Base-by-base conservation (phyloP, 2,329 filamentous ascomycete species). In the Fusarium oligoseptatum region DNA sequence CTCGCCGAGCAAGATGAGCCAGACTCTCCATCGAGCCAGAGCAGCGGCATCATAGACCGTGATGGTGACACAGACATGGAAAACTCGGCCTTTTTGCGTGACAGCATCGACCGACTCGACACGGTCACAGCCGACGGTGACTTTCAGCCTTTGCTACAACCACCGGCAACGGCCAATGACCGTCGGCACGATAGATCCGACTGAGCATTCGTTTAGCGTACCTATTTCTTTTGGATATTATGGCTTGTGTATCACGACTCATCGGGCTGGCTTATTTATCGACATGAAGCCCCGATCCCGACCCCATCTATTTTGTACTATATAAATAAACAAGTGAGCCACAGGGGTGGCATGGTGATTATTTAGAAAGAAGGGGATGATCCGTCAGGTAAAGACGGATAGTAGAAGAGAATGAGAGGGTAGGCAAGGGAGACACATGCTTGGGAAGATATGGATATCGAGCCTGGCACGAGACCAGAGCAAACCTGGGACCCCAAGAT, bases 21-120 rank as follows among this genome's bases (percentile, higher is more conserved):
- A 20, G 73, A 68, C 10, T 82, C 80, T 17, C 82, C 82, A 48
- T 68, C 8, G 80, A 85, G 82, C 72, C 82, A 82, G 9, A 85
- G 81, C 68, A 83, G 77, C 29, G 86, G 84, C 74, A 84, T 86
- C 45, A 76, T 80, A 15, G 87, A 87, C 27, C 84, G 83, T 37
- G 84, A 84, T 34, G 84, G 83, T 8, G 83, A 84, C 5, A 83
- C 82, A 29, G 81, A 84, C 14, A 87, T 87, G 66, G 87, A 90
- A 50, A 80, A 80, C 8, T 83, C 83, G 2, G 86, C 85, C 1
- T 80, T 90, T 32, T 80, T 90, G 45, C 82, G 82, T 14, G 82
- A 83, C 11, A 83, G 82, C 58, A 76, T 80, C 41, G 85, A 84
- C 45, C 77, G 77, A 14, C 73, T 73, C 7, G 83, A 84, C 22